phyloP scores from a whole-genome alignment of 2,329 filamentous ascomycete genomes.

The Cryphonectria nitschkei region DNA sequence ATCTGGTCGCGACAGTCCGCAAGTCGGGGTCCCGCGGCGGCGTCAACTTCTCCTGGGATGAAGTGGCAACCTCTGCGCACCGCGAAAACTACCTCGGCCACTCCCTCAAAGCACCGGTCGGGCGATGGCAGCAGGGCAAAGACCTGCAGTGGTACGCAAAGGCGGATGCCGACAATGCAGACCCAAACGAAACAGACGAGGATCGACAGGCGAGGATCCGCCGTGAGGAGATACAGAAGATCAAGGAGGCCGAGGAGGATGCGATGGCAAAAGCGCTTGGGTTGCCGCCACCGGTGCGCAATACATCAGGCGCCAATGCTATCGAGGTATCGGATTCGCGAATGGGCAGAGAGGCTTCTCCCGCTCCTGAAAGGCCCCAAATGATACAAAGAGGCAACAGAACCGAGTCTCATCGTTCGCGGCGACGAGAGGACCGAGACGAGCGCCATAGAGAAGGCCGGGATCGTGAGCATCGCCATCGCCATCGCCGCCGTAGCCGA shows the following conservation, averaged over 20 bases:
- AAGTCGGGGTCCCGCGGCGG: constrained; percentile 91
- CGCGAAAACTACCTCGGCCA: constrained; percentile 91
- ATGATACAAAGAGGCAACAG: constrained; percentile 29
- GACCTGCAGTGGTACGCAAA: constrained; percentile 69
- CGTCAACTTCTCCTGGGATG: constrained; percentile 95
- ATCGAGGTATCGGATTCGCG: constrained; percentile 60
- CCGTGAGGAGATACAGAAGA: constrained; percentile 75
- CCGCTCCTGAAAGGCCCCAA: constrained; percentile 38
- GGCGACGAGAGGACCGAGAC: constrained; percentile 36
- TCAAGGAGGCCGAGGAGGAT: constrained; percentile 93
- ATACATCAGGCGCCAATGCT: constrained; percentile 67
- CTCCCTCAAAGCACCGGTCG: constrained; percentile 88
- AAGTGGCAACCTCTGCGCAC: constrained; percentile 83
- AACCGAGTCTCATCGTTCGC: constrained; percentile 31
- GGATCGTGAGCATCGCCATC: constrained; percentile 8
- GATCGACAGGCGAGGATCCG: constrained; percentile 64
- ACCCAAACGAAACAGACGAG: constrained; percentile 60
- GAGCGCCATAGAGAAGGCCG: constrained; percentile 35
- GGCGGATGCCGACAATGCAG: constrained; percentile 49
- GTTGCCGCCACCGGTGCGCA: constrained; percentile 68
- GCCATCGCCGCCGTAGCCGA: constrained; percentile 36
- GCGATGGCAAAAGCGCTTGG: constrained; percentile 84
- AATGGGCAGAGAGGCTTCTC: constrained; percentile 37
- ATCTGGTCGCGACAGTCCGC: constrained; percentile 88
- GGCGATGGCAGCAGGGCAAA: constrained; percentile 84